phyloP scores from a whole-genome alignment of 371 early-diverging fungal species.

The Fennellomyces sp. region DNA sequence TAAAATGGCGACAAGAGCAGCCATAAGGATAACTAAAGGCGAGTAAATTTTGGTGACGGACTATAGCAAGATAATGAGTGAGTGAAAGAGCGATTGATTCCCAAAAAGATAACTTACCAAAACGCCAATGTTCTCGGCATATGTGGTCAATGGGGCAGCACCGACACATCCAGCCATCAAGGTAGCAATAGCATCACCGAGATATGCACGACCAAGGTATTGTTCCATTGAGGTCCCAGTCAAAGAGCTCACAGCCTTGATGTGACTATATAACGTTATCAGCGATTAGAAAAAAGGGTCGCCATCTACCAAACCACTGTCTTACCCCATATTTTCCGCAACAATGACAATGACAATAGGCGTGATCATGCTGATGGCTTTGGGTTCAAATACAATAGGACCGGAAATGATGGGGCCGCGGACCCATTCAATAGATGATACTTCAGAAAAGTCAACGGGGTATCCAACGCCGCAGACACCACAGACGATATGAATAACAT shows the following conservation, averaged over 20 bases:
- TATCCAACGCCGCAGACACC: slow-evolving; percentile 44
- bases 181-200: slow-evolving; percentile 62
- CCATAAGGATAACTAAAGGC: slow-evolving; percentile 54
- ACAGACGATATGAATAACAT: slow-evolving; percentile 47
- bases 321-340: slow-evolving; percentile 53
- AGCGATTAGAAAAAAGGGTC: not conserved
- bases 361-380: slow-evolving; percentile 56
- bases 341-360: slow-evolving; percentile 57
- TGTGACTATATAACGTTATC: slow-evolving; percentile 33
- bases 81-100: too few species aligned
- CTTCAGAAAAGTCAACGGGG: slow-evolving; percentile 48
- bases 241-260: slow-evolving; percentile 60
- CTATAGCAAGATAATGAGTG: too few species aligned
- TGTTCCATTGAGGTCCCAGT: slow-evolving; percentile 46
- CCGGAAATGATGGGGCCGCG: slow-evolving; percentile 13
- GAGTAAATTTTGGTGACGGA: slow-evolving; percentile 60
- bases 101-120: slow-evolving; percentile 44
- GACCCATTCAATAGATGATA: slow-evolving; percentile 23
- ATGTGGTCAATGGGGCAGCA: slow-evolving; percentile 58
- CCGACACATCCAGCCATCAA: slow-evolving; percentile 56
- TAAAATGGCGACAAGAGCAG: slow-evolving; percentile 58
- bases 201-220: slow-evolving; percentile 55
- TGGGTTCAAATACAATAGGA: slow-evolving; percentile 30
- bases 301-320: not conserved
- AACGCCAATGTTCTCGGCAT: slow-evolving; percentile 61